A percentile compares a stretch with the other conserved stretches of the same genome.
Conservation (phyloP, 352 stramenopile genomes). For the Albugo laibachii region DNA sequence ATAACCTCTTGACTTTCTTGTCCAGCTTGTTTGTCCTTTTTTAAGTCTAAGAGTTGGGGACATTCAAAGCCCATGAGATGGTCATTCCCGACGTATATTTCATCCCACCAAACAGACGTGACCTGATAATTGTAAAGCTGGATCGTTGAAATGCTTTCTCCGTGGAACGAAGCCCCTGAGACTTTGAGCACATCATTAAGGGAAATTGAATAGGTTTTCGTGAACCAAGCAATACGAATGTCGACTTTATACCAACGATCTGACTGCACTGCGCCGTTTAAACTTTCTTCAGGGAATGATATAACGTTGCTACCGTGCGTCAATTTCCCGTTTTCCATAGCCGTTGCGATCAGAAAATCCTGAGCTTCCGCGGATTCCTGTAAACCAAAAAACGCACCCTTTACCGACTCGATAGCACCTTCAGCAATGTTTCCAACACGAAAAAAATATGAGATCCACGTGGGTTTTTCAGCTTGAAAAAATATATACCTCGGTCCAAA, state of each 20-base stretch:
- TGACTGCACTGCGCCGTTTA: conserved; percentile 29
- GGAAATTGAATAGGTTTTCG: conserved; percentile 60
- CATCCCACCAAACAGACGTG: conserved; percentile 87
- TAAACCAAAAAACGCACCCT: conserved; percentile 43
- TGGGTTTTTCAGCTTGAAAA: conserved; percentile 10
- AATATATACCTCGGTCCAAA: conserved; percentile 24
- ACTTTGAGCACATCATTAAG: conserved; percentile 84
- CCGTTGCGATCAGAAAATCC: conserved; percentile 43
- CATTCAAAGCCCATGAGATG: conserved; percentile 83
- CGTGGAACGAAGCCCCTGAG: conserved; percentile 23
- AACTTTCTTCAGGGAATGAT: conserved; percentile 21
- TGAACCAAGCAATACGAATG: conserved; percentile 75
- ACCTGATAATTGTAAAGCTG: conserved; percentile 71
- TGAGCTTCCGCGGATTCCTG: background rate
- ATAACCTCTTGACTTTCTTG: conserved; percentile 1
- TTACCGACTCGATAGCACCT: conserved; percentile 22
- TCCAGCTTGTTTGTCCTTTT: background rate
- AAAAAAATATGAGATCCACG: conserved; percentile 63
- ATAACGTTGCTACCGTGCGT: conserved; percentile 54
- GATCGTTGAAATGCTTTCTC: conserved; percentile 19
- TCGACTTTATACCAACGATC: conserved; percentile 92
- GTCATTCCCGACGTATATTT: conserved; percentile 88
- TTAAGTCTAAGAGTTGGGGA: conserved; percentile 14
- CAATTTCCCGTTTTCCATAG: conserved; percentile 40
- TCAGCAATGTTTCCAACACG: conserved; percentile 23